A percentile compares a stretch with the other conserved stretches of the same genome.
Conservation (phyloP, 768 basidiomycete species). For the Pisolithus sp. region DNA sequence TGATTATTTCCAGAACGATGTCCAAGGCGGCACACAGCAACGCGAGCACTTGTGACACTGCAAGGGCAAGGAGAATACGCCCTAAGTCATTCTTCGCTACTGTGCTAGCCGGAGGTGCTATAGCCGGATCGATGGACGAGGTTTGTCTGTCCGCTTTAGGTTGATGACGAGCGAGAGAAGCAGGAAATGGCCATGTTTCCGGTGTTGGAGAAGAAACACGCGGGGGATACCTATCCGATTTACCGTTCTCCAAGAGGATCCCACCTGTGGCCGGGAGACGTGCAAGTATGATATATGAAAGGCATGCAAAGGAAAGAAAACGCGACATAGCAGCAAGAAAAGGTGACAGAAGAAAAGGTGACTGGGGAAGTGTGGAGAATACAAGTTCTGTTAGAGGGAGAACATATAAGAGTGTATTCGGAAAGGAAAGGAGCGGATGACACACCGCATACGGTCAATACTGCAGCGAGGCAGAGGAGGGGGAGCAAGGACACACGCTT, state of each 20-base stretch:
- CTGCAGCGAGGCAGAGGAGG: constrained; percentile 11
- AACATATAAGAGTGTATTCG: not conserved
- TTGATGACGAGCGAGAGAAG: constrained; percentile 17
- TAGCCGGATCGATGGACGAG: not conserved
- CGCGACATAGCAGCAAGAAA: constrained; percentile 20
- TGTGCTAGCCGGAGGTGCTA: not conserved
- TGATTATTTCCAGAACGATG: constrained; percentile 10
- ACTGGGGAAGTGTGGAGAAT: constrained; percentile 18
- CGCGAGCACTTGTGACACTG: constrained; percentile 16
- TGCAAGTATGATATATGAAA: constrained; percentile 7
- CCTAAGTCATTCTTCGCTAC: not conserved
- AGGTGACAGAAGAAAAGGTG: constrained; percentile 21
- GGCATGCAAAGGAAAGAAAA: constrained; percentile 9
- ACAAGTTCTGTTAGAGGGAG: constrained; percentile 15
- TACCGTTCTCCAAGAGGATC: not conserved
- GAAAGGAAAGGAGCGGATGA: not conserved
- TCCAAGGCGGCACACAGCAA: constrained; percentile 18
- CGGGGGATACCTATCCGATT: not conserved
- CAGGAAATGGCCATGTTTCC: constrained; percentile 29
- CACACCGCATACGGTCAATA: constrained; percentile 25
- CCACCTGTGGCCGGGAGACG: not conserved
- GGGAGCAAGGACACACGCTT: constrained; percentile 7
- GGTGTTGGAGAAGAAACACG: constrained; percentile 26
- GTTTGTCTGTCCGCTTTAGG: not conserved
- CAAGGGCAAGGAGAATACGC: constrained; percentile 10